Conservation (phyloP, 1,284 basidiomycete species). For the Ceratobasidium papillatum region DNA sequence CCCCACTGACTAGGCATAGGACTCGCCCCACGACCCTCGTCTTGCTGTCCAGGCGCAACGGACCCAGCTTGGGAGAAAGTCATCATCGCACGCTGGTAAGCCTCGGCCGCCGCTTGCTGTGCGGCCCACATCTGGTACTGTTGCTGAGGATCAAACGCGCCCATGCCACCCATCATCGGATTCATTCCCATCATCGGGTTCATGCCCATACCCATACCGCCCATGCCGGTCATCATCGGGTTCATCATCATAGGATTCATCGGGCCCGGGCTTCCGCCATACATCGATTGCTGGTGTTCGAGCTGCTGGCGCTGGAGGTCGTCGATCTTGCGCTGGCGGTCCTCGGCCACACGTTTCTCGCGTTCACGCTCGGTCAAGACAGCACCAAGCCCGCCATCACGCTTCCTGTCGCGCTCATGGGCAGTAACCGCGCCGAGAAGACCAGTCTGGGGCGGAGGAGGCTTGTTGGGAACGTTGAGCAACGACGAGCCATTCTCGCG, state of each 20-base stretch:
- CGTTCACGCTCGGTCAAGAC: conserved; percentile 94
- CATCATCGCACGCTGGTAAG: conserved; percentile 84
- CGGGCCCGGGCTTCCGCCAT: conserved; percentile 54
- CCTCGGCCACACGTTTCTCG: conserved; percentile 88
- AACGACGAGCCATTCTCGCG: conserved; percentile 88
- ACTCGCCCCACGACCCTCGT: conserved; percentile 55
- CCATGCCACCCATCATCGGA: conserved; percentile 58
- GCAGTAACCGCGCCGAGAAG: conserved; percentile 95
- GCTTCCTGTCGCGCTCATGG: conserved; percentile 92
- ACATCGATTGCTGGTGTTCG: conserved; percentile 86
- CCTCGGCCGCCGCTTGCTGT: conserved; percentile 85
- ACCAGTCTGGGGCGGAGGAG: conserved; percentile 94
- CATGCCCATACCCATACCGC: conserved; percentile 40
- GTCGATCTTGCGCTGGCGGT: conserved; percentile 90
- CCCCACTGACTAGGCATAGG: conserved; percentile 43
- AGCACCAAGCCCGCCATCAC: conserved; percentile 93
- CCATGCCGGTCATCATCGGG: conserved; percentile 49
- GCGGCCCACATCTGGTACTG: conserved; percentile 91
- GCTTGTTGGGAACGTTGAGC: conserved; percentile 93
- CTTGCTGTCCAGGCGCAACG: conserved; percentile 58
- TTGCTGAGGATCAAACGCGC: conserved; percentile 60
- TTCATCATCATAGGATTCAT: conserved; percentile 48
- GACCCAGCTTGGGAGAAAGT: conserved; percentile 82
- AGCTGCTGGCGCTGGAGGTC: conserved; percentile 89
- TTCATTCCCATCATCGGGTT: conserved; percentile 51